Conservation (phyloP, 2,329 filamentous ascomycete genomes). For the Cordyceps fumosorosea region DNA sequence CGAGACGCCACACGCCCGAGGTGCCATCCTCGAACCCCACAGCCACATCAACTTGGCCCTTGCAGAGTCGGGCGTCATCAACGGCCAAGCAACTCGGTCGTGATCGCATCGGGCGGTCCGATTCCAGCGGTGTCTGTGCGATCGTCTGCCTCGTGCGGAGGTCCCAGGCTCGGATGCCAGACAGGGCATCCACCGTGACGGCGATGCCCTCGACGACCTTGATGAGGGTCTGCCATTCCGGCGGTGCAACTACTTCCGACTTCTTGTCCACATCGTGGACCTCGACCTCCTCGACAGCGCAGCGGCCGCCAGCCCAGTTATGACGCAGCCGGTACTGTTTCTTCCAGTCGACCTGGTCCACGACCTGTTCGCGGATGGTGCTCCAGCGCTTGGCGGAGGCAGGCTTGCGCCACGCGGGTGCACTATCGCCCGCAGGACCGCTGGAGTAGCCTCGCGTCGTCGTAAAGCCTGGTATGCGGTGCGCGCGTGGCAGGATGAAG, state of each 20-base stretch:
- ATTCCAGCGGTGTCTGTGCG: constrained; percentile 37
- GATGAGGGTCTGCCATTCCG: constrained; percentile 57
- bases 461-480: constrained; percentile 63
- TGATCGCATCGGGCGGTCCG: constrained; percentile 17
- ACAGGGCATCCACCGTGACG: constrained; percentile 63
- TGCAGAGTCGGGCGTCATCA: constrained; percentile 42
- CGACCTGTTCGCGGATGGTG: background rate
- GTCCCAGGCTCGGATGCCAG: constrained; percentile 74
- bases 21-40: constrained; percentile 67
- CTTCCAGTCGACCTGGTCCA: constrained; percentile 67
- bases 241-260: constrained; percentile 14
- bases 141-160: constrained; percentile 57
- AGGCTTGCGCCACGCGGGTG: constrained; percentile 37
- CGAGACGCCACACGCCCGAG: constrained; percentile 62
- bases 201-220: constrained; percentile 72
- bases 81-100: constrained; percentile 60
- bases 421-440: constrained; percentile 33
- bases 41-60: constrained; percentile 49
- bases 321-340: constrained; percentile 79
- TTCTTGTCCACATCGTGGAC: constrained; percentile 37
- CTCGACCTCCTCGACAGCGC: constrained; percentile 70
- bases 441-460: constrained; percentile 25
- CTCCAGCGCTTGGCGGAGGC: constrained; percentile 4
- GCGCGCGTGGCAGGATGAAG: constrained; percentile 76
- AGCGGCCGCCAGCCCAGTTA: constrained; percentile 83